Evolutionary conservation across 257 asterid species (phyloP).

Genomic region (Henckelia pumila): DNA sequence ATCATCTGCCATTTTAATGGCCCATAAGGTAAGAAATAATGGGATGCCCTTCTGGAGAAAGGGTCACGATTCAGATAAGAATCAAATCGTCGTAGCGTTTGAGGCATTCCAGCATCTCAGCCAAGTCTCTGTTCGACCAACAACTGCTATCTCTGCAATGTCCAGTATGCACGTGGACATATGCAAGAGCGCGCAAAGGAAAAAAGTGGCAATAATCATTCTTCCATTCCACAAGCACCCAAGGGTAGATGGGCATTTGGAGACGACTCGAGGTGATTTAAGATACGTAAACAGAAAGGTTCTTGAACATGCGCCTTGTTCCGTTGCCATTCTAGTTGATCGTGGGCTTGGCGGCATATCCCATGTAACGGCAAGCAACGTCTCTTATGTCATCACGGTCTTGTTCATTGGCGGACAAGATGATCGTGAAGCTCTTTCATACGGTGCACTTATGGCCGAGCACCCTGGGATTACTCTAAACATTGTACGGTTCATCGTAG

Average conservation of each 20-base stretch:
- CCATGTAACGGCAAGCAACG: constrained; percentile 56
- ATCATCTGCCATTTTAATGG: constrained; percentile 48
- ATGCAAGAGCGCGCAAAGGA: constrained; percentile 35
- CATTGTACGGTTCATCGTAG: constrained; percentile 12
- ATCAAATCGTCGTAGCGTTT: constrained; percentile 42
- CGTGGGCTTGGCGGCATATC: constrained; percentile 59
- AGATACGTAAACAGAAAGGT: constrained; percentile 46
- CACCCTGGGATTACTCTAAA: constrained; percentile 40
- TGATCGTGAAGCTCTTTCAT: constrained; percentile 47
- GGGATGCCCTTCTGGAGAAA: constrained; percentile 42
- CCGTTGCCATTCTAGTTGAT: constrained; percentile 44
- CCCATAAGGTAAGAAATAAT: constrained; percentile 42
- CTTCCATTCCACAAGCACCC: constrained; percentile 52
- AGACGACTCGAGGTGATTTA: constrained; percentile 38
- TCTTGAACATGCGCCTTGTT: constrained; percentile 50
- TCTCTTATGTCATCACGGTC: constrained; percentile 29
- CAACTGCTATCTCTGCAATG: constrained; percentile 46
- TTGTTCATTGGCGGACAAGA: constrained; percentile 55
- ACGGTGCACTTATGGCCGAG: constrained; percentile 53
- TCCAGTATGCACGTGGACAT: constrained; percentile 52
- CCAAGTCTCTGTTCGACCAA: constrained; percentile 43
- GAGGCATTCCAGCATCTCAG: constrained; percentile 48
- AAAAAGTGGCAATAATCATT: constrained; percentile 46
- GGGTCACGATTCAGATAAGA: constrained; percentile 22
- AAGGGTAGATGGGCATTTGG: constrained; percentile 48